Evolutionary conservation across 75 land plant genomes (phyloP), one percentile per base, ranked within the genome.

Genomic region (Ceratopteris richardii): DNA sequence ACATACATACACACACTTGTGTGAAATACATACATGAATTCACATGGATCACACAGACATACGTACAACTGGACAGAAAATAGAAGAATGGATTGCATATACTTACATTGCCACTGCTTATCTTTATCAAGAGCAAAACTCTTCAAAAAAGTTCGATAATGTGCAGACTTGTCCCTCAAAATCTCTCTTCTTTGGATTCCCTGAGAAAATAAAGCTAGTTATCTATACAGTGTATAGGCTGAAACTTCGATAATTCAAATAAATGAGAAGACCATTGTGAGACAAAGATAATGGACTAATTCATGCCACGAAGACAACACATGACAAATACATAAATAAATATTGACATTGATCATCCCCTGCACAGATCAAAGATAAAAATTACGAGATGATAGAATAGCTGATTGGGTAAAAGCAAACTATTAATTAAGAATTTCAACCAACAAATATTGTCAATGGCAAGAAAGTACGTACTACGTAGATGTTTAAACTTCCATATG

Each of bases 21-120:
- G n/a, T n/a, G n/a, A n/a, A n/a, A n/a, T n/a, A n/a, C n/a, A n/a
- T n/a, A n/a, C n/a, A n/a, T n/a, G n/a, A n/a, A n/a, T n/a, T n/a
- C n/a, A n/a, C n/a, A n/a, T n/a, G n/a, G n/a, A n/a, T n/a, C n/a
- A n/a, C n/a, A n/a, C n/a, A n/a, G n/a, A n/a, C n/a, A n/a, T n/a
- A n/a, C n/a, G n/a, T n/a, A n/a, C n/a, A n/a, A n/a, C n/a, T n/a
- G n/a, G n/a, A n/a, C n/a, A n/a, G n/a, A 40, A 40, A 40, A 40
- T 14, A 40, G 9, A 14, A 40, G 42, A 40, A 40, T 10, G 14
- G 42, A 10, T 40, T 40, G 42, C n/a, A 40, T 40, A 48, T 19
- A 44, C 72, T 62, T 54, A 70, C 73, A 70, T 57, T 70, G 73
- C 9, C 57, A 31, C 56, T 70, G 73, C 31, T 63, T 70, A 19